A percentile compares a stretch with the other conserved stretches of the same genome.
Conservation (phyloP, 1,139 yeast species). For the Candida freyschussii region DNA sequence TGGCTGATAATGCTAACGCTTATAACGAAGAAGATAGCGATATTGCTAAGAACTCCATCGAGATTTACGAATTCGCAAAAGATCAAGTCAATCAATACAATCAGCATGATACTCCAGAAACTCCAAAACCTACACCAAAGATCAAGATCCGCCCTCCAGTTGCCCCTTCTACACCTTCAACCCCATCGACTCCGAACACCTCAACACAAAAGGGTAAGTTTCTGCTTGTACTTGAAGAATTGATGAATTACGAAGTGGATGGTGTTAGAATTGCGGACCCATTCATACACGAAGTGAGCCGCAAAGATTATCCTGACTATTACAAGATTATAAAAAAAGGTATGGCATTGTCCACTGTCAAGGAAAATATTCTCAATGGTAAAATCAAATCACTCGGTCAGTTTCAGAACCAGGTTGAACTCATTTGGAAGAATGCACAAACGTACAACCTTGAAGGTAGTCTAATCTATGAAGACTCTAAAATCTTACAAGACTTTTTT, state of each 20-base stretch:
- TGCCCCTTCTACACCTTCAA: constrained; percentile 6
- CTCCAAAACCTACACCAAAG: constrained; percentile 13
- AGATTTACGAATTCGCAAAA: constrained; percentile 38
- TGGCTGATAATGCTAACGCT: constrained; percentile 54
- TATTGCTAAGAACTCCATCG: constrained; percentile 53
- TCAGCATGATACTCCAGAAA: not conserved
- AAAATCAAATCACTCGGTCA: constrained; percentile 22
- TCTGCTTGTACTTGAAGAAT: constrained; percentile 16
- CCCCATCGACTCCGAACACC: constrained; percentile 6
- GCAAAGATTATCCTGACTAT: constrained; percentile 62
- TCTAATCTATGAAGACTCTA: constrained; percentile 72
- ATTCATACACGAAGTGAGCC: constrained; percentile 50
- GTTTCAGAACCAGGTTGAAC: constrained; percentile 55
- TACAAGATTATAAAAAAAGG: constrained; percentile 64
- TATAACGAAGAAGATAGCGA: constrained; percentile 61
- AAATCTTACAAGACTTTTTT: constrained; percentile 46
- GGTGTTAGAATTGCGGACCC: constrained; percentile 37
- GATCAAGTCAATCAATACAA: constrained; percentile 32
- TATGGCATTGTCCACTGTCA: constrained; percentile 66
- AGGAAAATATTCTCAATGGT: constrained; percentile 34
- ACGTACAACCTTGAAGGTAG: constrained; percentile 85
- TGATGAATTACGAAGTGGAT: constrained; percentile 21
- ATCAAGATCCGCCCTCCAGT: constrained; percentile 11
- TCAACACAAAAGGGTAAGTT: constrained; percentile 14
- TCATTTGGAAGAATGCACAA: constrained; percentile 79